Evolutionary conservation across 495 filamentous ascomycete genomes (phyloP), one percentile per base, ranked within the genome.

Genomic region (Aspergillus bertholletiae): DNA sequence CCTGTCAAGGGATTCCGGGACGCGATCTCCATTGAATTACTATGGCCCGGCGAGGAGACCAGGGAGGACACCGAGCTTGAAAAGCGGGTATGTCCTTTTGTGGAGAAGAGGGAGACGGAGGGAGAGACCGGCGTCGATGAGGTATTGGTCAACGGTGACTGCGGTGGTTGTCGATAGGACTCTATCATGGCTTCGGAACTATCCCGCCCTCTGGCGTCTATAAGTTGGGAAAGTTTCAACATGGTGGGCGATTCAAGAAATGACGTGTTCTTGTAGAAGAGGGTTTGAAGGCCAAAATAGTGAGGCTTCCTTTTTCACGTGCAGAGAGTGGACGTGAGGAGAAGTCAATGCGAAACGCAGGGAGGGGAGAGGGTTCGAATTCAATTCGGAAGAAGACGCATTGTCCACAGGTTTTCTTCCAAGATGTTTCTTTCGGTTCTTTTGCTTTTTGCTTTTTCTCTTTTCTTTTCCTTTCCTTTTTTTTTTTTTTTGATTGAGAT

Each of bases 61-160:
- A 86, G 64, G 13, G 84, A 86, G 1, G 84, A 87, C 47, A 69
- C 79, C 6, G 84, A 85, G 67, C 84, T 87, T 3, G 74, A 78
- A 46, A 78, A 62, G 24, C 71, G 69, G 46, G 65, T 69, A 44
- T 76, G 73, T 37, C 73, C 67, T 40, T 64, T 64, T 11, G 61
- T 61, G 15, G 74, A 76, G 56, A 75, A 78, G 20, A 75, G 59
- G 28, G 74, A 78, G 8, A 74, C 37, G 3, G 72, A 68, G 21
- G 74, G 74, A 21, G 74, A 78, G 28, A 69, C 72, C n/a, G 74
- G 72, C 12, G 73, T 68, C 26, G 74, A 77, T 13, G 71, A 67
- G 48, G 72, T 65, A 47, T 64, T 57, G 32, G 65, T 69, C 39
- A 72, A 62, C 6, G 71, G 65, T 7, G 71, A 74, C 11, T 64